Evolutionary conservation across 192 early-diverging fungal species (phyloP).

Genomic region (Coemansia sp.): DNA sequence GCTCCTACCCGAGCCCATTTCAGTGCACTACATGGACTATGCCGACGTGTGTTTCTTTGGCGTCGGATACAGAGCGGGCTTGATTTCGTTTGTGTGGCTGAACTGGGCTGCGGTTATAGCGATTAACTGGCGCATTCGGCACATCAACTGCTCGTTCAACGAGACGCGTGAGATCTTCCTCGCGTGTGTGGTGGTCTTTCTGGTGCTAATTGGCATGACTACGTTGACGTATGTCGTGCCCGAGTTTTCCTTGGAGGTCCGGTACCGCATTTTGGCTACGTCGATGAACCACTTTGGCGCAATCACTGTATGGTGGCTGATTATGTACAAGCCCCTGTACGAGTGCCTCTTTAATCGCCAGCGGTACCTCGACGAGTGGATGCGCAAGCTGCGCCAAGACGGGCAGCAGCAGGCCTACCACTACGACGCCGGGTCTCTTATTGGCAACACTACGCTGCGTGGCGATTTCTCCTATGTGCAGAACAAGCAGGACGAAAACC

Average conservation of each 20-base stretch:
- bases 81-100: slow-evolving; percentile 39
- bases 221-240: slow-evolving; percentile 30
- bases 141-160: slow-evolving; percentile 53
- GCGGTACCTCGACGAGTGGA: slow-evolving; percentile 26
- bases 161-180: slow-evolving; percentile 39
- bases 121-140: slow-evolving; percentile 41
- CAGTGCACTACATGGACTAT: slow-evolving; percentile 15
- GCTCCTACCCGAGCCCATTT: not conserved
- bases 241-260: slow-evolving; percentile 9
- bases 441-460: slow-evolving; percentile 2
- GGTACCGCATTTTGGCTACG: slow-evolving; percentile 30
- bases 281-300: slow-evolving; percentile 35
- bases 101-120: slow-evolving; percentile 26
- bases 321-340: slow-evolving; percentile 36
- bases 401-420: slow-evolving; percentile 35
- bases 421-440: slow-evolving; percentile 5
- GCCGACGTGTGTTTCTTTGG: slow-evolving; percentile 35
- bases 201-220: slow-evolving; percentile 30
- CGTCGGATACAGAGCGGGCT: slow-evolving; percentile 20
- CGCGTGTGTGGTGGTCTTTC: slow-evolving; percentile 30
- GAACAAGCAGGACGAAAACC: not conserved
- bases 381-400: slow-evolving; percentile 28
- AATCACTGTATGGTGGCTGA: slow-evolving; percentile 40
- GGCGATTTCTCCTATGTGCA: slow-evolving; percentile 1
- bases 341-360: slow-evolving; percentile 26